These are phyloP conservation scores for Kwoniella sp. DNA, from an alignment of 768 basidiomycete species.

Conservation along the genomic window DNA sequence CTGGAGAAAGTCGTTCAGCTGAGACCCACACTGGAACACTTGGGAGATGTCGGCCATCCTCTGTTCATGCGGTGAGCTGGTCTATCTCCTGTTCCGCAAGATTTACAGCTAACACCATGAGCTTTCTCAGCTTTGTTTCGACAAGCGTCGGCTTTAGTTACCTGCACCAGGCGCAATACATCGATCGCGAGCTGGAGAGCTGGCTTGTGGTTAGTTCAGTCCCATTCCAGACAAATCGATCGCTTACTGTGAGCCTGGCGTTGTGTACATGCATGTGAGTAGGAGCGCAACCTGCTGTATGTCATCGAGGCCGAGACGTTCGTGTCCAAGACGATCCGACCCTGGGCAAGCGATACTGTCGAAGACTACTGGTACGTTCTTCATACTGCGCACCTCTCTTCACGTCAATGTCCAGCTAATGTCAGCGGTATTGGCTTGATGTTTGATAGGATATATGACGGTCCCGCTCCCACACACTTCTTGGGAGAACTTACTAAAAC, in stretches of 20 bases:
- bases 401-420: not conserved
- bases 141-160: conserved; percentile 90
- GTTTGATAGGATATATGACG: conserved; percentile 35
- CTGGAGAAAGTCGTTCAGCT: conserved; percentile 89
- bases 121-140: conserved; percentile 76
- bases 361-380: conserved; percentile 47
- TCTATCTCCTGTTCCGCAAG: not conserved
- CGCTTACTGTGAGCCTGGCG: conserved; percentile 26
- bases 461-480: conserved; percentile 87
- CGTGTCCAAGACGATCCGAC: conserved; percentile 61
- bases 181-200: conserved; percentile 89
- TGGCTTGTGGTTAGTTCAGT: conserved; percentile 81
- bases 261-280: not conserved
- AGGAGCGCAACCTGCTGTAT: conserved; percentile 93
- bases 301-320: conserved; percentile 93
- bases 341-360: conserved; percentile 41
- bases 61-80: conserved; percentile 76
- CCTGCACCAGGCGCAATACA: conserved; percentile 86
- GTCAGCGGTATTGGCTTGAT: not conserved
- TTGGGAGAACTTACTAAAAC: conserved; percentile 98
- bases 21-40: conserved; percentile 91
- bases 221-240: not conserved
- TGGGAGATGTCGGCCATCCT: conserved; percentile 88
- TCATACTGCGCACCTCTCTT: not conserved
- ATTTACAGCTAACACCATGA: conserved; percentile 4